Percentiles rank a stretch among this genome's conserved stretches.
Evolutionary conservation across 2,329 filamentous ascomycete genomes (phyloP).

Genomic region (Alternaria gaisen): DNA sequence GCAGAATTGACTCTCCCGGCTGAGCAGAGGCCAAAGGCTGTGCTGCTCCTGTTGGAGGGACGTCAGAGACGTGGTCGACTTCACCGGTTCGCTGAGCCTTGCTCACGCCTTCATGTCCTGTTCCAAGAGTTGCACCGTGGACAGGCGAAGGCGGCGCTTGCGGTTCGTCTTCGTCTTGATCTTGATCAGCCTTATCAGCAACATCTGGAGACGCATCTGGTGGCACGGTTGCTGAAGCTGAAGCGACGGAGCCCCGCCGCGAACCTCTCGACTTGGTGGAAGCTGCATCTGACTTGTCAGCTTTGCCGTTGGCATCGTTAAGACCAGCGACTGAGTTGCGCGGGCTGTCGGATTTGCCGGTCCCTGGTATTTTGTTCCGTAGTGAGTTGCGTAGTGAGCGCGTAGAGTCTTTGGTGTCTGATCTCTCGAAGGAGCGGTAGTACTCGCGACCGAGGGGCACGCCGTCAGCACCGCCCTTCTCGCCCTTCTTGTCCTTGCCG

Average conservation of each 20-base stretch:
- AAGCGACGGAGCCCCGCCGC: constrained; percentile 48
- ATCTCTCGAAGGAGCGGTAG: constrained; percentile 90
- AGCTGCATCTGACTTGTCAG: constrained; percentile 75
- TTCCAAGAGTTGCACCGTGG: constrained; percentile 75
- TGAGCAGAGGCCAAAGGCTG: constrained; percentile 67
- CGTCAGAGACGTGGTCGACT: constrained; percentile 93
- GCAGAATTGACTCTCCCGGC: constrained; percentile 87
- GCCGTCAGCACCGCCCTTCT: constrained; percentile 57
- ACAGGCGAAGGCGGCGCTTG: constrained; percentile 83
- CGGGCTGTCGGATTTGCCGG: constrained; percentile 78
- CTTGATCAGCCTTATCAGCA: constrained; percentile 45
- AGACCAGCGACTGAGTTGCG: constrained; percentile 72
- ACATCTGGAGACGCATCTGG: constrained; percentile 52
- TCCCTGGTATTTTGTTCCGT: constrained; percentile 86
- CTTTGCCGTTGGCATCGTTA: constrained; percentile 60
- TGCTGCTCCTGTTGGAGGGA: constrained; percentile 74
- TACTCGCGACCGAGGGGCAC: constrained; percentile 73
- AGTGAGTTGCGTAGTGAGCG: constrained; percentile 84
- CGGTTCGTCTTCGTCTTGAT: constrained; percentile 46
- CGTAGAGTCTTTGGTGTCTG: constrained; percentile 91
- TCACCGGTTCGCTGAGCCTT: constrained; percentile 87
- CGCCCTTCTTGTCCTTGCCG: constrained; percentile 56
- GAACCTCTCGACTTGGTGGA: constrained; percentile 71
- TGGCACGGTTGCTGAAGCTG: constrained; percentile 43
- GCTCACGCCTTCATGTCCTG: constrained; percentile 78